These are phyloP conservation scores for Cryptococcus sp. DNA, from an alignment of 1,284 basidiomycete genomes.

Conservation along the genomic window DNA sequence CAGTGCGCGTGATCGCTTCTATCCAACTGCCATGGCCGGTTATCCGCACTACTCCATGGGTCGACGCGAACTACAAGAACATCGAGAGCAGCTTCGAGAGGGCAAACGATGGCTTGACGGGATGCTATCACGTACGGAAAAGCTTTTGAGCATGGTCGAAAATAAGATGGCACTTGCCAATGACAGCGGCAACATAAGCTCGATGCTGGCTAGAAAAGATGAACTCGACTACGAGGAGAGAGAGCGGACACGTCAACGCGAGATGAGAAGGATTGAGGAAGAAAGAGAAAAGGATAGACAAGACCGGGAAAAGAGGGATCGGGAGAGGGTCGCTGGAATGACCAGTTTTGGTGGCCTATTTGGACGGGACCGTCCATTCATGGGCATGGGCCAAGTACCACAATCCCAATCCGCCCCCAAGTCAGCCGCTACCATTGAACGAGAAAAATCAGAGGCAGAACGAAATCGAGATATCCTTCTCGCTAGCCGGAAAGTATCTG, in stretches of 20 bases:
- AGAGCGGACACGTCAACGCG: conserved; percentile 31
- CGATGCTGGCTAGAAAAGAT: conserved; percentile 8
- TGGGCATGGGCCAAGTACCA: not conserved
- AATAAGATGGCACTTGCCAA: conserved; percentile 35
- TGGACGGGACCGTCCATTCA: not conserved
- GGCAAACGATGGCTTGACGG: conserved; percentile 47
- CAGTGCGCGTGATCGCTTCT: conserved; percentile 16
- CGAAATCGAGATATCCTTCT: conserved; percentile 35
- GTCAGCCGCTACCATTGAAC: not conserved
- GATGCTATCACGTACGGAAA: conserved; percentile 45
- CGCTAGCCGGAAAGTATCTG: conserved; percentile 24
- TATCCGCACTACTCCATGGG: conserved; percentile 37
- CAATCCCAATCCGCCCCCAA: not conserved
- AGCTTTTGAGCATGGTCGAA: conserved; percentile 42
- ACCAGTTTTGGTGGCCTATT: not conserved
- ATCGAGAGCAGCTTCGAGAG: conserved; percentile 46
- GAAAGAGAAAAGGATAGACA: conserved; percentile 37
- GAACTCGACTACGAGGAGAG: conserved; percentile 46
- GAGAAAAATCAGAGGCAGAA: conserved; percentile 28
- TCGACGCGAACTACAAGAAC: conserved; percentile 42
- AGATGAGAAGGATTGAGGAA: conserved; percentile 39
- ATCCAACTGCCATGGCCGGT: conserved; percentile 6
- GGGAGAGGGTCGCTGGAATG: conserved; percentile 3
- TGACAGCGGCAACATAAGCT: conserved; percentile 1
- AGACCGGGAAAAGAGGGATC: conserved; percentile 13